Base-by-base conservation (phyloP, 352 stramenopile genomes). In the Elongisporangium undulatum region DNA sequence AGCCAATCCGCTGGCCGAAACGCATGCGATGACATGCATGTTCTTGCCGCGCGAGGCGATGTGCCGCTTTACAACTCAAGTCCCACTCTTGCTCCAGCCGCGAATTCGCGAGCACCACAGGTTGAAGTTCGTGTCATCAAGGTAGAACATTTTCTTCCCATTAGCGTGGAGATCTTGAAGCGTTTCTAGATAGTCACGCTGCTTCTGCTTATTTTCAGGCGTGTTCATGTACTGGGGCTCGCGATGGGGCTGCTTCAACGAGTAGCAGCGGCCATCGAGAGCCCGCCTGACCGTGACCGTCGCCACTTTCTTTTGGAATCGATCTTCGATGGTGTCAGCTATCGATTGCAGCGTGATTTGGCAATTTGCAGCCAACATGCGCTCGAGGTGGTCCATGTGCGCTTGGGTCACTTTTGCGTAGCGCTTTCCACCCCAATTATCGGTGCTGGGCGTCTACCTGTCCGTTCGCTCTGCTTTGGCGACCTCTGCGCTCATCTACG, bases 61-160 rank as follows among this genome's bases (percentile, higher is more conserved):
- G 0, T 55, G 19, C 26, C 63, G 52, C 17, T 69, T 51, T 0
- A 59, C 53, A 20, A 41, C 34, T 2, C 58, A 29, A 0, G 3
- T 39, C 1, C 58, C 13, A 24, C 48, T 41, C 2, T 22, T 22
- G 19, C 58, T 55, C 1, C 51, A 26, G 0, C 49, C 58, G n/a
- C 53, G 19, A 6, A 38, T 63, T 9, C 58, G 1, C 4, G 51
- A 53, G 0, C 34, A 24, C 56, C 64, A 66, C 0, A 64, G 45
- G 21, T 71, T 71, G 20, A 71, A 63, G 29, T 68, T 71, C 0
- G 49, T 71, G 17, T 66, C 65, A 23, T 65, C 61, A 8, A 68
- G 50, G 49, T 71, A 65, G 23, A 57, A 38, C 10, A 68, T 56
- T 0, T 7, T 50, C 13, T 61, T 61, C 3, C 50, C 56, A 5